A percentile compares a stretch with the other conserved stretches of the same genome.
phyloP scores from a whole-genome alignment of 2,329 filamentous ascomycete genomes.

The Penicillium brasilianum region DNA sequence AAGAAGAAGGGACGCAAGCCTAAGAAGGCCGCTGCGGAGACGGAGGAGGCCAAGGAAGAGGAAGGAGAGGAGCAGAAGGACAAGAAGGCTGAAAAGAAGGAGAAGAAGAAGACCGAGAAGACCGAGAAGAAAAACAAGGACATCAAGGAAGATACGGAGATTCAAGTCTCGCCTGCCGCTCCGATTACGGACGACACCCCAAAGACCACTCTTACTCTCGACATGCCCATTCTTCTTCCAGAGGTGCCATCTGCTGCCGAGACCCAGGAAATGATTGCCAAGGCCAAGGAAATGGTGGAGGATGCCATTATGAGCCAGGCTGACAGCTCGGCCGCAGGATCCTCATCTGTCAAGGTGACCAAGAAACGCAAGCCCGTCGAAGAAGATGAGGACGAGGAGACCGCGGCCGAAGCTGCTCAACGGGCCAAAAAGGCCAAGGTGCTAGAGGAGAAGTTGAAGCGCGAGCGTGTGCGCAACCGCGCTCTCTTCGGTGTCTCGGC shows the following conservation, averaged over 20 bases:
- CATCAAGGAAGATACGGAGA: constrained; percentile 51
- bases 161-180: constrained; percentile 68
- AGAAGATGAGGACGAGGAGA: constrained; percentile 47
- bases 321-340: constrained; percentile 38
- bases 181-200: constrained; percentile 62
- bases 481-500: constrained; percentile 85
- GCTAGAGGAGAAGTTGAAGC: constrained; percentile 77
- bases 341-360: constrained; percentile 42
- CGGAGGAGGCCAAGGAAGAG: constrained; percentile 29
- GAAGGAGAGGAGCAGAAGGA: constrained; percentile 37
- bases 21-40: constrained; percentile 29
- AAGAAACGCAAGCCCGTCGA: constrained; percentile 78
- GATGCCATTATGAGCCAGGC: constrained; percentile 62
- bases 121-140: constrained; percentile 31
- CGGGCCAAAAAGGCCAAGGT: constrained; percentile 72
- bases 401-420: constrained; percentile 47
- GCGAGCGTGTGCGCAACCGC: constrained; percentile 83
- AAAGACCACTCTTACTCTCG: constrained; percentile 74
- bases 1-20: constrained; percentile 30
- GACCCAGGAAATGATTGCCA: constrained; percentile 79
- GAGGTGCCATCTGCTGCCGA: constrained; percentile 77
- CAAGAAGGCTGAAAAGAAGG: constrained; percentile 51
- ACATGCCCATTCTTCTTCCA: constrained; percentile 70
- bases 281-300: constrained; percentile 87
- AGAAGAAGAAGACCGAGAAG: constrained; percentile 56